Evolutionary conservation across 1,284 basidiomycete genomes (phyloP), one percentile per base, ranked within the genome.

Genomic region (Volvariella volvacea): DNA sequence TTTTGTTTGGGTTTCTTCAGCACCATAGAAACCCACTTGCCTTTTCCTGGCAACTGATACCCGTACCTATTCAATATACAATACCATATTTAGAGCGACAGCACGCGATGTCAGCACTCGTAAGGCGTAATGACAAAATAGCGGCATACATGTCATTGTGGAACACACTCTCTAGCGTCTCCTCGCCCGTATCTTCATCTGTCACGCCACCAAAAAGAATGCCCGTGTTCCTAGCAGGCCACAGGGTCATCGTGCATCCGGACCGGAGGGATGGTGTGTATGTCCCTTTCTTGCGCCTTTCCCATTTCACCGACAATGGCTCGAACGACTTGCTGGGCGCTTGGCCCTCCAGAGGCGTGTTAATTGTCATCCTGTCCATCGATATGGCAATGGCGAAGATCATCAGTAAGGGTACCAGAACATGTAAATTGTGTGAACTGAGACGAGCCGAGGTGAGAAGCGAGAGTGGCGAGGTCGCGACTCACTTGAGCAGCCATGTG

Each of bases 191-290:
- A 56, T 96, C 93, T 48, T 92, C 87, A 55, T 97, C 93, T 4
- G 83, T 86, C 0, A 96, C 93, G 3, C 93, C 93, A 10, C 92
- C 93, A 56, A 96, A 97, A 41, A 94, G 64, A 1, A 96, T 71
- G 1, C 91, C 92, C 55, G 80, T 85, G 20, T 67, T 71, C 52
- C 75, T 80, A 10, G 74, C 61, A 9, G 65, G 53, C 92, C 91
- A 94, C 0, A 85, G 60, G 0, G 86, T 68, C 91, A 93, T 93
- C 2, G 89, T 92, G 53, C 85, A 89, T 1, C 91, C 91, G 0
- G 83, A 88, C 1, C 89, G 76, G 2, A 82, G 60, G 0, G 76
- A 70, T 0, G 88, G 87, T 0, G 81, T 80, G 54, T 87, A 91
- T 0, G 88, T 84, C 0, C 70, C 71, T 40, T 83, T 80, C 60